Evolutionary conservation across 2,329 filamentous ascomycete species (phyloP).

Genomic region (Stromatinia cepivora): DNA sequence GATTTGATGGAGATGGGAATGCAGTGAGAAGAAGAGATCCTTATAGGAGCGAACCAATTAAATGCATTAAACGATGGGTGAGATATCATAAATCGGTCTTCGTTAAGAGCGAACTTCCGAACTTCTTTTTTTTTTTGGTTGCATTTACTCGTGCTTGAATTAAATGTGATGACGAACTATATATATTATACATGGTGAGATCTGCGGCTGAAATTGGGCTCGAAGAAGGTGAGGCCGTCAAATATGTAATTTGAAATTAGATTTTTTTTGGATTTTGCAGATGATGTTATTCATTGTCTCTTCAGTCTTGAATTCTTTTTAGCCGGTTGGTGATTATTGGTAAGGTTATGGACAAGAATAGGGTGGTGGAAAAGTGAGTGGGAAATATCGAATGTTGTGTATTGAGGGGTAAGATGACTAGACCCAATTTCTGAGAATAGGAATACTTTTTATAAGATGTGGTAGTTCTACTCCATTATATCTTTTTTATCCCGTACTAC

Average conservation of each 20-base stretch:
- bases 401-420: neutral
- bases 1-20: neutral
- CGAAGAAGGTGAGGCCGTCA: neutral
- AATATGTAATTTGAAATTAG: neutral
- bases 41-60: neutral
- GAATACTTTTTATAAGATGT: neutral
- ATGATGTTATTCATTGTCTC: neutral
- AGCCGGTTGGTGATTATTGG: neutral
- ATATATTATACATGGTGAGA: too few relatives aligned
- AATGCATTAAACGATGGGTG: neutral
- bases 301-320: neutral
- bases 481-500: neutral
- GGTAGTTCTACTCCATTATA: neutral
- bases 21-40: too few relatives aligned
- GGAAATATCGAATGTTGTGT: slow-evolving; percentile 13
- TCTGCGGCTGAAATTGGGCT: neutral
- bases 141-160: neutral
- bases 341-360: neutral
- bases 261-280: neutral
- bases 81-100: neutral
- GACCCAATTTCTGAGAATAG: neutral
- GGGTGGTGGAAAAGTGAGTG: neutral
- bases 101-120: neutral
- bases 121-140: neutral
- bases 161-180: neutral